Conservation (phyloP, 1,284 basidiomycete genomes). For the Chalciporus sp. region DNA sequence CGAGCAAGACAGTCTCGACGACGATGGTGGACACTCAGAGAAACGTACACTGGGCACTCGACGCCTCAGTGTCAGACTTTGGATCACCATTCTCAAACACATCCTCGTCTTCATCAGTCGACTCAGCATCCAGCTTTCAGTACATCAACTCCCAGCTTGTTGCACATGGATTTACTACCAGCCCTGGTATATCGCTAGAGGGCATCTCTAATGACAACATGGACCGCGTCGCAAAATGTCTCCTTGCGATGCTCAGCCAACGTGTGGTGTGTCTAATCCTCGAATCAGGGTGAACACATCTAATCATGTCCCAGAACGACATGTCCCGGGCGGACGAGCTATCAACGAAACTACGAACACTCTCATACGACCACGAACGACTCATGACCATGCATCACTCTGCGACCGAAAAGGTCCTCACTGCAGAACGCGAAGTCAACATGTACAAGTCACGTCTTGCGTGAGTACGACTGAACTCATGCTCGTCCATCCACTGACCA, state of each 20-base stretch:
- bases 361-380: slow-evolving; percentile 84
- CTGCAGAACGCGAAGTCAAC: slow-evolving; percentile 74
- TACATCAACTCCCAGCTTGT: slow-evolving; percentile 35
- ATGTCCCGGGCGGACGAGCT: slow-evolving; percentile 79
- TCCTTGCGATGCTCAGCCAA: slow-evolving; percentile 79
- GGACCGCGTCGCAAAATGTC: slow-evolving; percentile 73
- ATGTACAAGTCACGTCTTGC: slow-evolving; percentile 68
- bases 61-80: slow-evolving; percentile 42
- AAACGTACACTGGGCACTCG: slow-evolving; percentile 51
- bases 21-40: slow-evolving; percentile 42
- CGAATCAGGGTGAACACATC: background rate
- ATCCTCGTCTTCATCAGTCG: slow-evolving; percentile 41
- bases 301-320: slow-evolving; percentile 59
- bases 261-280: slow-evolving; percentile 61
- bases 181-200: slow-evolving; percentile 57
- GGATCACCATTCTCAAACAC: slow-evolving; percentile 45
- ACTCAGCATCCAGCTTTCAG: slow-evolving; percentile 52
- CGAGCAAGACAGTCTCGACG: slow-evolving; percentile 37
- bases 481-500: slow-evolving; percentile 12
- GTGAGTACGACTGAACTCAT: slow-evolving; percentile 45
- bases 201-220: slow-evolving; percentile 53
- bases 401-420: slow-evolving; percentile 60
- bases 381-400: slow-evolving; percentile 63
- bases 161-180: slow-evolving; percentile 68
- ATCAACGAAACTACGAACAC: slow-evolving; percentile 72